Evolutionary conservation across 169 alveolate genomes (phyloP).

Genomic region (Hepatocystis sp.): DNA sequence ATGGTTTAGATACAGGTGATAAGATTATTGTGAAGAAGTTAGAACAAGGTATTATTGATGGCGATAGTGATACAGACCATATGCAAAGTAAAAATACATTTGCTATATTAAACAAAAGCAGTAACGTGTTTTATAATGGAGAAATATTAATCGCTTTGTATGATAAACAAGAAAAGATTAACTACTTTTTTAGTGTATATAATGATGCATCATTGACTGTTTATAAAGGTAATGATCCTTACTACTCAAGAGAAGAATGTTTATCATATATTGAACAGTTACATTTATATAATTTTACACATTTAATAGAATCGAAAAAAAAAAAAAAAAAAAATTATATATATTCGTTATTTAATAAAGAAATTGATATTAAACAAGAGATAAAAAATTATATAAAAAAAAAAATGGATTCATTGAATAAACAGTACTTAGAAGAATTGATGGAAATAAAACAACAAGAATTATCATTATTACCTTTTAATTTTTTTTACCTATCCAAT

Average conservation of each 20-base stretch:
- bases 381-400: constrained; percentile 38
- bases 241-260: constrained; percentile 55
- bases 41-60: background rate
- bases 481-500: constrained; percentile 31
- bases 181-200: constrained; percentile 63
- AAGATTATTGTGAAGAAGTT: constrained; percentile 21
- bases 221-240: constrained; percentile 31
- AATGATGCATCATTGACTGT: constrained; percentile 52
- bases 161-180: constrained; percentile 23
- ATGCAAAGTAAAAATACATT: background rate
- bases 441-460: constrained; percentile 36
- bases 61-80: background rate
- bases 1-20: constrained; percentile 17
- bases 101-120: constrained; percentile 26
- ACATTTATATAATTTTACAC: constrained; percentile 54
- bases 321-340: constrained; percentile 3
- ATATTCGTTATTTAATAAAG: constrained; percentile 1
- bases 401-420: constrained; percentile 40
- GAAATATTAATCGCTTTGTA: constrained; percentile 36
- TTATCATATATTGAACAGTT: constrained; percentile 60
- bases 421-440: constrained; percentile 30
- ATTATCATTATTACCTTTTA: constrained; percentile 34
- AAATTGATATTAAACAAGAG: constrained; percentile 40
- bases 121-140: constrained; percentile 41
- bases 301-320: constrained; percentile 60